Evolutionary conservation across 805 yeast species (phyloP), one percentile per base, ranked within the genome.

Genomic region (Alloascoidea africana): DNA sequence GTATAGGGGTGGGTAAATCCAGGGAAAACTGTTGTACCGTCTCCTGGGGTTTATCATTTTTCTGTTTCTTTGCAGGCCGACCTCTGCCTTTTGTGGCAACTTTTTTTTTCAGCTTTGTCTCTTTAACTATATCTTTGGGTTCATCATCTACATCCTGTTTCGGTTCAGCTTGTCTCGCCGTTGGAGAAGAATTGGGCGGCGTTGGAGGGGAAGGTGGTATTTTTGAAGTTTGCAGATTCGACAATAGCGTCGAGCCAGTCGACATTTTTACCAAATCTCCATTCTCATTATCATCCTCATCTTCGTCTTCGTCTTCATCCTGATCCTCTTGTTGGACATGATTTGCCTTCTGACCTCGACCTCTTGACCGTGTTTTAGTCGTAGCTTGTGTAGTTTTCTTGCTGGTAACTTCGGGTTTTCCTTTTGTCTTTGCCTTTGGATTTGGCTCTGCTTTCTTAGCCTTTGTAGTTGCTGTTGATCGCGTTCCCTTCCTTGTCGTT

Each of bases 321-420:
- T 13, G 19, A n/a, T 27, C n/a, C 14, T 3, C 13, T 18, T 17
- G 13, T 17, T 16, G 17, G 36, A 17, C 13, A 5, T 17, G n/a
- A 32, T n/a, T n/a, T n/a, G 4, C 16, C 19, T 17, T 5, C 30
- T 18, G 8, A 36, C 40, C 4, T 38, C 40, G 14, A 33, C 40
- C 18, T 38, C 33, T 6, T 38, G 40, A 2, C 38, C 15, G 39
- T 37, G 14, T 32, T 32, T 32, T 8, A n/a, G n/a, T 23, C 30
- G n/a, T 23, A 23, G 30, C 30, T 11, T 11, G 30, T 23, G 27
- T 17, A 3, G 16, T 15, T 39, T 37, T 18, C 17, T 38, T 27
- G 17, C 37, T 17, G 14, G 16, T 36, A 13, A 16, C 8, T 36
- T 18, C 36, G 18, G 32, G 23, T 19, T 17, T 14, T 13, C 11